Percentiles rank a stretch among this genome's conserved stretches.
phyloP scores from a whole-genome alignment of 805 yeast genomes.

The Debaryomyces castellii region DNA sequence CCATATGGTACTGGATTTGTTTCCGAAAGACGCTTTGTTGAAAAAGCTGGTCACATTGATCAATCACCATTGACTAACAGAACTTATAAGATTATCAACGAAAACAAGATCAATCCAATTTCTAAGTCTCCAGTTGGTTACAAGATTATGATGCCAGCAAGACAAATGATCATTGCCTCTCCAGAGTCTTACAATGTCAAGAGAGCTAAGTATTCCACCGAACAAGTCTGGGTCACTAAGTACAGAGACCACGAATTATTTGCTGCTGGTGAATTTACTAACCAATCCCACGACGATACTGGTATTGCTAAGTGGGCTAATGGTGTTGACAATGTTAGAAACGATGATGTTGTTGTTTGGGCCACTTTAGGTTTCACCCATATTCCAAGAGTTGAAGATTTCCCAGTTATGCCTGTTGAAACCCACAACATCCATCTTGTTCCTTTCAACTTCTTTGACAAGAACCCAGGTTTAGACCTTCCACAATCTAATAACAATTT shows the following conservation, averaged over 20 bases:
- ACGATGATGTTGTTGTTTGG: constrained; percentile 77
- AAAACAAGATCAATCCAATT: constrained; percentile 65
- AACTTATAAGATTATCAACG: constrained; percentile 73
- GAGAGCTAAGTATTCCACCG: constrained; percentile 74
- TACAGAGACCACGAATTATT: constrained; percentile 68
- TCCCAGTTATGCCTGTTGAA: constrained; percentile 90
- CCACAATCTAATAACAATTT: constrained; percentile 68
- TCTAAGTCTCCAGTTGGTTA: constrained; percentile 75
- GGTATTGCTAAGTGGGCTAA: constrained; percentile 74
- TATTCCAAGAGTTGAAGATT: constrained; percentile 79
- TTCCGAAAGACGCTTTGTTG: constrained; percentile 61
- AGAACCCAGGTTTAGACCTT: constrained; percentile 74
- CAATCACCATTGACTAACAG: constrained; percentile 77
- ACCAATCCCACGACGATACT: constrained; percentile 69
- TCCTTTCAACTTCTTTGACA: constrained; percentile 75
- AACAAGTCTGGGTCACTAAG: constrained; percentile 82
- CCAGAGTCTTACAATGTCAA: constrained; percentile 61
- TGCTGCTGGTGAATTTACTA: constrained; percentile 86
- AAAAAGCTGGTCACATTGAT: constrained; percentile 68
- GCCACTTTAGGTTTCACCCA: constrained; percentile 81
- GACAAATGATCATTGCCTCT: constrained; percentile 71
- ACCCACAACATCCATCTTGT: constrained; percentile 61
- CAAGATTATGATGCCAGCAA: constrained; percentile 71
- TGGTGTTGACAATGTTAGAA: constrained; percentile 65
- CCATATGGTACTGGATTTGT: constrained; percentile 71